Base-by-base conservation (phyloP, 1,139 yeast genomes). In the Zygosaccharomyces pseudobailii region DNA sequence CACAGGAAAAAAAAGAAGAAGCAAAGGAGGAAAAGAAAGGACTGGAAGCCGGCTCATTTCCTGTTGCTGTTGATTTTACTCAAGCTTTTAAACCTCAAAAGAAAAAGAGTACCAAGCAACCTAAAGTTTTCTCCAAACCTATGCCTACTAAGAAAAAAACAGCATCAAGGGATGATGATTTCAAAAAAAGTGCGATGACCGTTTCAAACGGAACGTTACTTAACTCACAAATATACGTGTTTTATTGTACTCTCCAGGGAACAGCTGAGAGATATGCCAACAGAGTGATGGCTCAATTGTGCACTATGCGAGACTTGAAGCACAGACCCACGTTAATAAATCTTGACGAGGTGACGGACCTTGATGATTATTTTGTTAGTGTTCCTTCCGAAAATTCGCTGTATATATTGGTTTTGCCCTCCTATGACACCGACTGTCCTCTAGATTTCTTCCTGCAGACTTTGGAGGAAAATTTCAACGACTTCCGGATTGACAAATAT, bases 381-480 rank as follows among this genome's bases (percentile, higher is more conserved):
- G 80, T 84, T 10, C 87, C 88, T 6, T 58, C 66, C 25, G 69
- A 68, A 6, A 69, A 73, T 33, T 72, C 79, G 38, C 69, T 87
- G n/a, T 89, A 87, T 59, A 63, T 90, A 22, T 58, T 89, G 54
- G 87, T 89, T 13, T 72, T 89, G 25, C 97, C 97, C 2, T 87
- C 96, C 0, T 89, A 89, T 63, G 97, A 88, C 58, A 86, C 90
- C 0, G 97, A 89, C 66, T 86, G 95, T 1, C 96, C 97, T 8
- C 75, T 90, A 41, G 97, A 89, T 66, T 89, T 82, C 62, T 88
- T 88, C 65, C 71, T 89, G 49, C 95, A 87, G 60, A 83, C 87
- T 45, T 72, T 89, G 57, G 75, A 79, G 52, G 97, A 89, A 48
- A 87, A 94, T 1, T 80, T 79, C 53, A 83, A 84, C 54, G 97